Percentiles rank a stretch among this genome's conserved stretches.
Conservation (phyloP, 257 asterid species). For the Cruciata laevipes region DNA sequence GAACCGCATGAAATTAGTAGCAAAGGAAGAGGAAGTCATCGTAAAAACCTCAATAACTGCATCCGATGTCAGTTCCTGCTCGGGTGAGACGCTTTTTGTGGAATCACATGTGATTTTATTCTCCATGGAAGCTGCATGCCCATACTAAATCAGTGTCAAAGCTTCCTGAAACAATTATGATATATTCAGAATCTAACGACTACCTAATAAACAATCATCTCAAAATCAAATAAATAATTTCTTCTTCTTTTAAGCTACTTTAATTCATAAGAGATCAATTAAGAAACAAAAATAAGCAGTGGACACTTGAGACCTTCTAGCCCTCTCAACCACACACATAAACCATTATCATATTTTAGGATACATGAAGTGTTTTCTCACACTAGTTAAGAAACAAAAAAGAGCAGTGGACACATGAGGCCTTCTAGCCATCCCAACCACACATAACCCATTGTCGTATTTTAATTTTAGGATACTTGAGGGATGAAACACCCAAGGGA, state of each 20-base stretch:
- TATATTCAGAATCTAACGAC: slow-evolving; percentile 23
- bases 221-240: neutral
- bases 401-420: neutral
- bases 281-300: no score
- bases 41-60: slow-evolving; percentile 73
- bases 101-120: slow-evolving; percentile 63
- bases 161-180: slow-evolving; percentile 78
- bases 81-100: slow-evolving; percentile 36
- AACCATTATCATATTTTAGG: no score
- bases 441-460: neutral
- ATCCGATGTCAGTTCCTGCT: slow-evolving; percentile 78
- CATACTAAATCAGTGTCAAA: slow-evolving; percentile 95
- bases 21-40: neutral
- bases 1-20: no score
- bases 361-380: neutral
- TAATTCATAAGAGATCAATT: neutral
- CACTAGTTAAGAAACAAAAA: neutral
- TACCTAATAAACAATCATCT: slow-evolving; percentile 16
- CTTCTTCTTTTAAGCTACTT: neutral
- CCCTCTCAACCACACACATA: no score
- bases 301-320: no score
- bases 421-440: neutral
- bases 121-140: slow-evolving; percentile 99
- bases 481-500: no score
- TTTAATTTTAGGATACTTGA: no score